Evolutionary conservation across 1,284 basidiomycete genomes (phyloP), one percentile per base, ranked within the genome.

Genomic region (Rhodotorula sp.): DNA sequence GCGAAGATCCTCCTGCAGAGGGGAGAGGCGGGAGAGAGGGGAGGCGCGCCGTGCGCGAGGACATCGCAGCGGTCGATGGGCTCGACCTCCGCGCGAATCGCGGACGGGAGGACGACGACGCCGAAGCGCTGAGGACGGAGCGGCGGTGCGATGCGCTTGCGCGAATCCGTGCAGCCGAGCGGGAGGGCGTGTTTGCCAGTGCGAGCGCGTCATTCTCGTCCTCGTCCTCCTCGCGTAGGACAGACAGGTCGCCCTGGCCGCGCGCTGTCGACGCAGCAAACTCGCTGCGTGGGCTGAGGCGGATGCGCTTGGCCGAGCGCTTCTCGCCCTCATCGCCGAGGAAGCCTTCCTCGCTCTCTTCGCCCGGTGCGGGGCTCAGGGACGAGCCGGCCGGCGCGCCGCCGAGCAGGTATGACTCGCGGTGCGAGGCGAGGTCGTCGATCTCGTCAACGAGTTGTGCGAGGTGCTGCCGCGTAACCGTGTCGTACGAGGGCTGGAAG

Each of bases 401-500:
- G 3, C 44, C 12, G 56, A 42, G 64, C 17, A 57, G 41, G 25
- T 56, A 58, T 25, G 7, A n/a, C 41, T 58, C 21, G 17, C n/a
- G 19, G 14, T 42, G 41, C 17, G 53, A 23, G 34, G 45, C 77
- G 68, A 48, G 65, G 68, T 63, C 17, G 60, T 80, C 78, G 52
- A 81, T 78, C 59, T 80, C 92, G 77, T 96, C 93, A 2, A 94
- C 91, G 81, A 97, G 87, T 2, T 91, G 92, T 2, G 91, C 92
- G 61, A 97, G 87, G 80, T 96, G 92, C 56, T 95, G 91, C 50
- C 92, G 88, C 4, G 93, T 97, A 79, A 91, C 93, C 0, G 94
- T 95, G 81, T 97, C 94, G 80, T 96, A 96, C 72, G 91, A 88
- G 73, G 93, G 91, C 78, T 93, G 90, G 83, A 97, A 97, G 48